These are phyloP conservation scores for Dichotomopilus funicola DNA, from an alignment of 2,329 filamentous ascomycete species.

Conservation along the genomic window DNA sequence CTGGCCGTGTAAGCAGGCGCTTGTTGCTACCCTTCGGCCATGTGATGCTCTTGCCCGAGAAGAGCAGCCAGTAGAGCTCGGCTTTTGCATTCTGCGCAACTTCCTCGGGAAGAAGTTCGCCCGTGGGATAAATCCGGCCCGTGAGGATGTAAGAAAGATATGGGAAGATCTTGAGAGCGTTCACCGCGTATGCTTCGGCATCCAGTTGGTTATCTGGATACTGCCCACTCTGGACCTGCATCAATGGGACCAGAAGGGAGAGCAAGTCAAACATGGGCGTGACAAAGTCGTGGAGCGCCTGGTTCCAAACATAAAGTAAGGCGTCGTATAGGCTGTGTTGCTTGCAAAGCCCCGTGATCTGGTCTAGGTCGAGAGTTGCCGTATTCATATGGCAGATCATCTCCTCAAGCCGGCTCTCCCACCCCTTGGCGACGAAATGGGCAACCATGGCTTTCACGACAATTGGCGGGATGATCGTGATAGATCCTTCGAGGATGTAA, in stretches of 20 bases:
- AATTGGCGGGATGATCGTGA: conserved; percentile 69
- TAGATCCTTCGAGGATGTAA: conserved; percentile 72
- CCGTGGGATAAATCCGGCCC: conserved; percentile 85
- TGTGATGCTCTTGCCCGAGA: conserved; percentile 69
- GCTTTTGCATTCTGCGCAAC: conserved; percentile 72
- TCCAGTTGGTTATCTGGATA: conserved; percentile 47
- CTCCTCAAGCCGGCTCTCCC: conserved; percentile 77
- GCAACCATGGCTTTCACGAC: conserved; percentile 81
- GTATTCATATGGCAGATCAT: conserved; percentile 92
- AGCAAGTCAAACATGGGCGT: conserved; percentile 83
- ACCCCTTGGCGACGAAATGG: conserved; percentile 70
- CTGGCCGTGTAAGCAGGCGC: conserved; percentile 54
- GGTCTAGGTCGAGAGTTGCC: conserved; percentile 84
- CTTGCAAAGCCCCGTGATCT: conserved; percentile 85
- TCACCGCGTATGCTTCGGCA: conserved; percentile 56
- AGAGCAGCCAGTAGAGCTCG: conserved; percentile 87
- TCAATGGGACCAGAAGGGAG: conserved; percentile 55
- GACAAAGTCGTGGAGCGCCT: conserved; percentile 80
- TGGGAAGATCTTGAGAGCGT: conserved; percentile 86
- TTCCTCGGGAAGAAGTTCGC: conserved; percentile 64
- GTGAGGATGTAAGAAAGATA: conserved; percentile 91
- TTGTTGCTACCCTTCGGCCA: conserved; percentile 65
- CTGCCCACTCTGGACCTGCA: conserved; percentile 43
- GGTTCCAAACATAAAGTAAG: conserved; percentile 94
- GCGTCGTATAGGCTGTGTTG: conserved; percentile 91